These are phyloP conservation scores for Torulaspora quercuum DNA, from an alignment of 805 yeast genomes.

Conservation along the genomic window DNA sequence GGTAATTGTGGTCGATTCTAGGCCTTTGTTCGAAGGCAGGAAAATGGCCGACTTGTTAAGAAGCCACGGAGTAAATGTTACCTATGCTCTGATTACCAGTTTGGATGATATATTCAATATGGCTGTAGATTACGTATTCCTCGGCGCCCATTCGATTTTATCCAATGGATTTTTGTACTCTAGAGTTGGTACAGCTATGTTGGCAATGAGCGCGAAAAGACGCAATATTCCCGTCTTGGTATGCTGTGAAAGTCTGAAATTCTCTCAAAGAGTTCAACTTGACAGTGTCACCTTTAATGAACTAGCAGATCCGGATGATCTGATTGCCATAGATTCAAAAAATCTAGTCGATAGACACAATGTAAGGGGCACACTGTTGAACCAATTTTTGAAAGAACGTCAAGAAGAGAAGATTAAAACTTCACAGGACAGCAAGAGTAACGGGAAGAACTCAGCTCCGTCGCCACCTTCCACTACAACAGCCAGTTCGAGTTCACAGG, in stretches of 20 bases:
- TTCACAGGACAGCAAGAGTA: conserved; percentile 27
- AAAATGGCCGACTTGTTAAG: conserved; percentile 64
- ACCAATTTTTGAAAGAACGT: conserved; percentile 52
- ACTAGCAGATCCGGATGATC: conserved; percentile 73
- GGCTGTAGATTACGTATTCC: conserved; percentile 76
- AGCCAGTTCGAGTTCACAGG: conserved; percentile 22
- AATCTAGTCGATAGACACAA: conserved; percentile 48
- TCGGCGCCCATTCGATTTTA: conserved; percentile 96
- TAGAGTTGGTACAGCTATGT: conserved; percentile 89
- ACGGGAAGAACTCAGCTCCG: conserved; percentile 29
- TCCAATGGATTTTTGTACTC: conserved; percentile 92
- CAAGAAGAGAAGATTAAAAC: conserved; percentile 30
- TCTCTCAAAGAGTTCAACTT: conserved; percentile 90
- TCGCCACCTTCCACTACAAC: conserved; percentile 25
- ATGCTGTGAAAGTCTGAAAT: conserved; percentile 92
- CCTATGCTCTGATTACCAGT: conserved; percentile 77
- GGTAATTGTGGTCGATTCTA: conserved; percentile 84
- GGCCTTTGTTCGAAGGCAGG: conserved; percentile 93
- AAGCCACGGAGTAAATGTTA: conserved; percentile 57
- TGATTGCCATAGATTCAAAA: conserved; percentile 50
- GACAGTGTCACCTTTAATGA: conserved; percentile 96
- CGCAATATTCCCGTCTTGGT: conserved; percentile 92
- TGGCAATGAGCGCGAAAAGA: conserved; percentile 86
- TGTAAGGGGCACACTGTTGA: conserved; percentile 59
- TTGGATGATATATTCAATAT: conserved; percentile 77